A percentile compares a stretch with the other conserved stretches of the same genome.
Evolutionary conservation across 2,329 filamentous ascomycete genomes (phyloP).

Genomic region (Neoscytalidium dimidiatum): DNA sequence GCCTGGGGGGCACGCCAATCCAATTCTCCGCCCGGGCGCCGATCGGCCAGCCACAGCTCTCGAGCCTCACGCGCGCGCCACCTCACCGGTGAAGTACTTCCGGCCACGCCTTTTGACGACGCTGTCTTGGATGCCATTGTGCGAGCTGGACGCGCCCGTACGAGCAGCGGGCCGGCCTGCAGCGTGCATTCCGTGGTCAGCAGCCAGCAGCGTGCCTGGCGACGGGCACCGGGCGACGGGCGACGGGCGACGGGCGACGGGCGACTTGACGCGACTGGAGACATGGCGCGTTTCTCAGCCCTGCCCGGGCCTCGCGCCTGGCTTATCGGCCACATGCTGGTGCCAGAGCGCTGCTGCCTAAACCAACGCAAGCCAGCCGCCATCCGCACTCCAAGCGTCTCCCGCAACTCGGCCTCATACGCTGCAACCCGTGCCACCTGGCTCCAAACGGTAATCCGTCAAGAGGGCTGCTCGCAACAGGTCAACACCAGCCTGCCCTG

Average conservation of each 20-base stretch:
- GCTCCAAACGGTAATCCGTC: neutral
- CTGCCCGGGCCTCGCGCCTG: no score
- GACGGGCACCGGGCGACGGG: no score
- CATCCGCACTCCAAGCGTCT: neutral
- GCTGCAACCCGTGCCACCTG: neutral
- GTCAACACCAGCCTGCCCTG: neutral
- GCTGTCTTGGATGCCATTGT: neutral
- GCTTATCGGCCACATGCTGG: conserved; percentile 11
- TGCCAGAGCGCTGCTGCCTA: conserved; percentile 1
- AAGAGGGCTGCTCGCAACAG: neutral
- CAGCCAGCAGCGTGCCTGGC: conserved; percentile 8
- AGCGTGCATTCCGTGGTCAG: neutral
- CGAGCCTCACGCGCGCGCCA: neutral
- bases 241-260: no score
- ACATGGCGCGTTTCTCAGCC: neutral
- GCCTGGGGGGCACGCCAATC: no score
- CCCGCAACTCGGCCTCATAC: neutral
- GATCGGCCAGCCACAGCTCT: neutral
- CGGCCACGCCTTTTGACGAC: neutral
- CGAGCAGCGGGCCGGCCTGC: neutral
- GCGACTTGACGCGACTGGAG: no score
- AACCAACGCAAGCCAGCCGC: neutral
- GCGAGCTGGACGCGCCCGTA: neutral
- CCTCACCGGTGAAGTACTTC: neutral
- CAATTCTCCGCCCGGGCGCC: neutral